Percentiles rank a stretch among this genome's conserved stretches.
phyloP scores from a whole-genome alignment of 1,284 basidiomycete species.

The Pterulicium gracile region DNA sequence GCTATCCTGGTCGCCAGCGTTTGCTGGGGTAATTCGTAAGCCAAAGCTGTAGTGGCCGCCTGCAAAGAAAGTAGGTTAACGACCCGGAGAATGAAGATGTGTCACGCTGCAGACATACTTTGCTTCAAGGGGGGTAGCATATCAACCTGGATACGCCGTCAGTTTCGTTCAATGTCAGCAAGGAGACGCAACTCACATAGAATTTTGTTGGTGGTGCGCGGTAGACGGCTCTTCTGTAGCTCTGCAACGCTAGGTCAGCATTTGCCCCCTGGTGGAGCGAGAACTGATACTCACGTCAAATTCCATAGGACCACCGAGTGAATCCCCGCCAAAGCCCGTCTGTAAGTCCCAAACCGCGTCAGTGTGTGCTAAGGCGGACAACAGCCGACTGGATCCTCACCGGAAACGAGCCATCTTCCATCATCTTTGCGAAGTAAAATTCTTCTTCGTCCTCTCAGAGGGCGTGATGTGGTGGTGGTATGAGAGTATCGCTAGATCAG shows the following conservation, averaged over 20 bases:
- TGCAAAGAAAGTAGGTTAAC: not conserved
- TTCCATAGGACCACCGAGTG: not conserved
- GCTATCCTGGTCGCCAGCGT: not conserved
- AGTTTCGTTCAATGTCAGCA: not conserved
- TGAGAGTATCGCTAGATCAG: not conserved
- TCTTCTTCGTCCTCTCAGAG: no score
- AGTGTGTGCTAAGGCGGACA: not conserved
- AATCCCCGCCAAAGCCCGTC: not conserved
- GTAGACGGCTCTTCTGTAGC: not conserved
- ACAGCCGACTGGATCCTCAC: not conserved
- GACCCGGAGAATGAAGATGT: not conserved
- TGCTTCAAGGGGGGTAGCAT: not conserved
- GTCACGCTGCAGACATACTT: not conserved
- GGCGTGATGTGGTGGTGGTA: no score
- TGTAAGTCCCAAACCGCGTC: not conserved
- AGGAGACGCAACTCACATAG: not conserved
- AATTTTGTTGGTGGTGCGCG: not conserved
- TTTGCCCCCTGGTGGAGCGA: not conserved
- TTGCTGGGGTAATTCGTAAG: not conserved
- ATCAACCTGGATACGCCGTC: not conserved
- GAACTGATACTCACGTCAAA: not conserved
- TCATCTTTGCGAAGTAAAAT: no score
- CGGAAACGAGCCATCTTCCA: not conserved
- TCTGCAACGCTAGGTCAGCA: not conserved
- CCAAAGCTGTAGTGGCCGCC: not conserved